Conservation (phyloP, 208 protist species). For the Acanthamoeba lugdunensis region DNA sequence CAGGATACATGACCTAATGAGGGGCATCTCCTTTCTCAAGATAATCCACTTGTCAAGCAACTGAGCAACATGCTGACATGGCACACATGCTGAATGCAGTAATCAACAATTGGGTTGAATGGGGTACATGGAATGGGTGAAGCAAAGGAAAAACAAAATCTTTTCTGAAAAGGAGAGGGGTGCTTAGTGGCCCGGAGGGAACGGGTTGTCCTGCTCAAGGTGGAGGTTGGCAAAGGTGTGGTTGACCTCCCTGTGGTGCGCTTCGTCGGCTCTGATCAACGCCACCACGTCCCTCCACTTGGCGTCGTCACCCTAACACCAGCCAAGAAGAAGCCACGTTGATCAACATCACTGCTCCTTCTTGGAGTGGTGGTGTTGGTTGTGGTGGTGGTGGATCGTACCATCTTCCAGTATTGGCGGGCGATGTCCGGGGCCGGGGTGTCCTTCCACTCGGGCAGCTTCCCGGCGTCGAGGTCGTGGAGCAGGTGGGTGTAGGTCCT, state of each 20-base stretch:
- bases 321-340: no score
- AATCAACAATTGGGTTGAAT: no score
- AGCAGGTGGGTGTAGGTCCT: constrained; percentile 83
- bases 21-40: no score
- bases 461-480: constrained; percentile 74
- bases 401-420: constrained; percentile 88
- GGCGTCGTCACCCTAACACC: constrained; percentile 75
- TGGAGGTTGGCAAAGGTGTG: constrained; percentile 84
- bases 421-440: constrained; percentile 88
- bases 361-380: no score
- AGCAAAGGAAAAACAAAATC: no score
- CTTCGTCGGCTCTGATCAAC: constrained; percentile 89
- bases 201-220: constrained; percentile 13
- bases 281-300: constrained; percentile 88
- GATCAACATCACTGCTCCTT: no score
- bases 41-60: no score
- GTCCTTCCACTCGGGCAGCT: constrained; percentile 75
- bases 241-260: constrained; percentile 90
- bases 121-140: no score
- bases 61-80: no score
- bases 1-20: no score
- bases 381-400: no score
- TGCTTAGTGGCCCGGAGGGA: constrained; percentile 22
- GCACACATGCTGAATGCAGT: no score
- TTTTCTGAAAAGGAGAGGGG: not conserved